These are phyloP conservation scores for Colletotrichum sp. DNA, from an alignment of 2,329 filamentous ascomycete genomes.

Conservation along the genomic window DNA sequence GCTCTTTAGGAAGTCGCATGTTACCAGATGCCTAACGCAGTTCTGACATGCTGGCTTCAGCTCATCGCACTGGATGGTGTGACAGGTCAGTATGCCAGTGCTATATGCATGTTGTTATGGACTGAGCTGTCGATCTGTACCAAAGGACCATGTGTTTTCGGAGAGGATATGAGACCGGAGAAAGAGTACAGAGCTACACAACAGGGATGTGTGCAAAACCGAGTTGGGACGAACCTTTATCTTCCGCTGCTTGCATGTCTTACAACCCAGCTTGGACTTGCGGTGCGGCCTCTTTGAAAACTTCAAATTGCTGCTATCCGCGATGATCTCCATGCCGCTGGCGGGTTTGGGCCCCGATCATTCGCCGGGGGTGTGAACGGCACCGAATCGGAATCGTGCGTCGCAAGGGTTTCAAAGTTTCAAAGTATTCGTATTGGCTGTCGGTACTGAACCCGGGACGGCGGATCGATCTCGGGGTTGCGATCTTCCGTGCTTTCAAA, in stretches of 20 bases:
- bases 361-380: not conserved
- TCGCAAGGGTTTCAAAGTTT: not conserved
- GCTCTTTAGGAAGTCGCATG: constrained; percentile 27
- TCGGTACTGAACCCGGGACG: not conserved
- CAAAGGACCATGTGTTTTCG: not conserved
- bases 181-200: not conserved
- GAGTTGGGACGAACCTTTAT: constrained; percentile 42
- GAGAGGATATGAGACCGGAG: not conserved
- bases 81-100: not conserved
- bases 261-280: constrained; percentile 59
- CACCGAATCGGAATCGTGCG: not conserved
- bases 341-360: not conserved
- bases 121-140: not conserved
- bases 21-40: constrained; percentile 29
- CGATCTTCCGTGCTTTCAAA: not conserved
- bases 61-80: constrained; percentile 32
- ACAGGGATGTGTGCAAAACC: not conserved
- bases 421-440: not conserved
- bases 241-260: constrained; percentile 60
- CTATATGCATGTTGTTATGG: not conserved
- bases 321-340: not conserved
- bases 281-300: constrained; percentile 55
- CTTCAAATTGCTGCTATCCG: not conserved
- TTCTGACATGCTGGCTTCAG: constrained; percentile 29
- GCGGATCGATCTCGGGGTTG: not conserved